Conservation (phyloP, 1,284 basidiomycete species). For the Tranzscheliella williamsii region DNA sequence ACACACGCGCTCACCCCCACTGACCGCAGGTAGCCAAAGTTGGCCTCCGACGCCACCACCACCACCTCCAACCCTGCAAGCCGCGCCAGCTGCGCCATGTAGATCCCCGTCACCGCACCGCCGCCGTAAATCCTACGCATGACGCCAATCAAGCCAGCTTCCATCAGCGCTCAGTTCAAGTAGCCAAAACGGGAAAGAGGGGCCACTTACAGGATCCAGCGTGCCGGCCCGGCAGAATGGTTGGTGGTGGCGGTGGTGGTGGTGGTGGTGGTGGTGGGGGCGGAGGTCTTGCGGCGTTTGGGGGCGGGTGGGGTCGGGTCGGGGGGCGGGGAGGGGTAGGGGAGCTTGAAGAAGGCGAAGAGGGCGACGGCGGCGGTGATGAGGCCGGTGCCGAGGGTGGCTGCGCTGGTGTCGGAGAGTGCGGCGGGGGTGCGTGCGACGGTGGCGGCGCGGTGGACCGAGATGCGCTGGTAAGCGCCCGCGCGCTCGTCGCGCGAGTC, state of each 20-base stretch:
- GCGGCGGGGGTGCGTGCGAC: conserved; percentile 24
- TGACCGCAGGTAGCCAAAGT: conserved; percentile 39
- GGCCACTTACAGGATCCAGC: conserved; percentile 46
- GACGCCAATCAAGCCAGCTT: too few relatives aligned
- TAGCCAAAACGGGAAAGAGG: background rate
- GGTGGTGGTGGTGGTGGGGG: too few relatives aligned
- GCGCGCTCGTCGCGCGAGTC: conserved; percentile 43
- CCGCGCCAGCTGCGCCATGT: conserved; percentile 39
- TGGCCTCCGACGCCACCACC: conserved; percentile 37
- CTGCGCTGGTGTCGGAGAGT: conserved; percentile 36
- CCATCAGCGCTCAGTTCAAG: too few relatives aligned
- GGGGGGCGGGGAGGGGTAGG: background rate
- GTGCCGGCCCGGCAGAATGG: too few relatives aligned
- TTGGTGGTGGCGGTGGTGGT: too few relatives aligned
- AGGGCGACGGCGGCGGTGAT: conserved; percentile 57
- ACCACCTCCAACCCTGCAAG: conserved; percentile 31
- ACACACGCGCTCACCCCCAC: conserved; percentile 37
- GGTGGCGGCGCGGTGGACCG: conserved; percentile 30
- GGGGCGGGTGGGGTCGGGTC: too few relatives aligned
- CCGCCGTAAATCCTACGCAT: conserved; percentile 53
- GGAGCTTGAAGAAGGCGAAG: conserved; percentile 45
- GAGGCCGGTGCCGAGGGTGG: conserved; percentile 52
- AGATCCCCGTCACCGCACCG: conserved; percentile 52
- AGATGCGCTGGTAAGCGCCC: conserved; percentile 45
- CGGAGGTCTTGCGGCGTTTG: too few relatives aligned